Evolutionary conservation across 257 asterid genomes (phyloP).

Genomic region (Linaria vulgaris): DNA sequence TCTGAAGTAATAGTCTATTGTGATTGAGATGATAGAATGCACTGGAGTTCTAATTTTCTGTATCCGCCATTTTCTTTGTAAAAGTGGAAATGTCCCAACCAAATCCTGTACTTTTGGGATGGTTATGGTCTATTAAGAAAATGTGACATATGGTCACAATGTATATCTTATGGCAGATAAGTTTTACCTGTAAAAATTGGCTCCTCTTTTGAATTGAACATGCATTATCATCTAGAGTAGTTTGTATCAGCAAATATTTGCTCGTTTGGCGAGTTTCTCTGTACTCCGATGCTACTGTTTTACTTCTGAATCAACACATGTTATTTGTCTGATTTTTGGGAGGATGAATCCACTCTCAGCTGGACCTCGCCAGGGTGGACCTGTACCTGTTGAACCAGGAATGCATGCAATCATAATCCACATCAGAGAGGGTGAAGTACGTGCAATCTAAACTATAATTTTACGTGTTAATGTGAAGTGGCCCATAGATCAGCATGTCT

Average conservation of each 20-base stretch:
- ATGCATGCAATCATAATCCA: conserved; percentile 46
- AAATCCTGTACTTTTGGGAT: background rate
- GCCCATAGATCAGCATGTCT: background rate
- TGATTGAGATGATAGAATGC: background rate
- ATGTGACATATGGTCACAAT: too few relatives aligned
- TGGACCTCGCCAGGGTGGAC: conserved; percentile 45
- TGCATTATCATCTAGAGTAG: background rate
- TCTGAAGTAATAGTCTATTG: background rate
- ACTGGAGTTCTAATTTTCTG: background rate
- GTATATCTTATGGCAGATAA: background rate
- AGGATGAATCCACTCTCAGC: conserved; percentile 37
- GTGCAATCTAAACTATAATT: conserved; percentile 20
- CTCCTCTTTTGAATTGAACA: background rate
- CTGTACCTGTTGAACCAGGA: conserved; percentile 17
- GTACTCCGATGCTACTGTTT: background rate
- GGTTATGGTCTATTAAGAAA: background rate
- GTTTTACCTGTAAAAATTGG: background rate
- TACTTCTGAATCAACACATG: background rate
- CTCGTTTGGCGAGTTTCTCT: background rate
- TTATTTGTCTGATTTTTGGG: conserved; percentile 22
- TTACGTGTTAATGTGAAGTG: background rate
- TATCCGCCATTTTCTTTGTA: background rate
- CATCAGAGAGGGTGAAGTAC: conserved; percentile 60
- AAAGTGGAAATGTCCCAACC: background rate
- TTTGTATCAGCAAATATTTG: background rate